phyloP scores from a whole-genome alignment of 2,329 filamentous ascomycete species.

The Colletotrichum scovillei region DNA sequence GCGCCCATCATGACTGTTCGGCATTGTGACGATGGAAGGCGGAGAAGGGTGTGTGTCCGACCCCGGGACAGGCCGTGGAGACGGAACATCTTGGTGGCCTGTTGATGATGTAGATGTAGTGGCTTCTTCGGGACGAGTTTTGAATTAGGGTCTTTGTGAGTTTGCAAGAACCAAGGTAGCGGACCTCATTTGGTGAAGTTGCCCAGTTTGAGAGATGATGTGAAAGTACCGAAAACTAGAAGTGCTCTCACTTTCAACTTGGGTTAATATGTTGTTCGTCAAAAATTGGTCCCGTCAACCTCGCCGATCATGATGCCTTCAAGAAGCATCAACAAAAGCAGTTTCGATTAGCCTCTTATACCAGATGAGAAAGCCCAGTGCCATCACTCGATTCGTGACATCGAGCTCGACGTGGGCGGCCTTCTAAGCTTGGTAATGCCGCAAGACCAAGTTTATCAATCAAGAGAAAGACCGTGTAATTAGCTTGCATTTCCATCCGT shows the following conservation, averaged over 20 bases:
- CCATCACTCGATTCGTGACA: background rate
- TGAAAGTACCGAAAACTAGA: background rate
- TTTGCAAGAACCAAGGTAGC: no score
- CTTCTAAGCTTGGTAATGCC: background rate
- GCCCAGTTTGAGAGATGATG: background rate
- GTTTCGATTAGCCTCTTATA: background rate
- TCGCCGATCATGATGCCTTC: background rate
- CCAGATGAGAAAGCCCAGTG: background rate
- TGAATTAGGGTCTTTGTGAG: no score
- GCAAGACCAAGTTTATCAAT: background rate
- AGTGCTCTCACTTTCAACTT: background rate
- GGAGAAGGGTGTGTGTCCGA: background rate
- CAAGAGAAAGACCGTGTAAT: no score
- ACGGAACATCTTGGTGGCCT: background rate
- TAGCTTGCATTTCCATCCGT: background rate
- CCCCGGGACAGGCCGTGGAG: background rate
- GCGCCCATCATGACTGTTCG: constrained; percentile 30
- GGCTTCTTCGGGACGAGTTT: background rate
- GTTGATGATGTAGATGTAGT: background rate
- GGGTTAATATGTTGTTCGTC: background rate
- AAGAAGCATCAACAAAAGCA: background rate
- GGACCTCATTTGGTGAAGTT: no score
- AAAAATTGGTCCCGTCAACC: background rate
- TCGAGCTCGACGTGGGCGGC: background rate
- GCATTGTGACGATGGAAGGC: background rate